Base-by-base conservation (phyloP, 441 rosid species). In the Hypseocharis bilobata region DNA sequence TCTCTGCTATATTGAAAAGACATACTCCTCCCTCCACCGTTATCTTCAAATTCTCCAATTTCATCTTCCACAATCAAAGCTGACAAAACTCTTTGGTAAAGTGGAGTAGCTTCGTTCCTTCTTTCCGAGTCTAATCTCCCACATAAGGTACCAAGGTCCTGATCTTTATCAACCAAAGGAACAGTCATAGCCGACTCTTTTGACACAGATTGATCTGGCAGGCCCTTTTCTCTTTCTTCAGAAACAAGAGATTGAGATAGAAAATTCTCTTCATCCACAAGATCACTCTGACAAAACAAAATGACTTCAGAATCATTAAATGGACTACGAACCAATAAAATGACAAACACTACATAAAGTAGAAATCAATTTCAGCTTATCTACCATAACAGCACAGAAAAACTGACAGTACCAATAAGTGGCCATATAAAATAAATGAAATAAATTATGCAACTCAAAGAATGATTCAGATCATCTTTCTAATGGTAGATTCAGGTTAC, bases 51-150 rank as follows among this genome's bases (percentile, higher is more conserved):
- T 73, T 80, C 86, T 27, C 79, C 97, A 67, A 76, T 73, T 67
- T 91, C 99, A 71, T 94, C 99, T 82, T 94, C 97, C 74, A 87
- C 93, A 63, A 94, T 91, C 73, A 94, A 78, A 65, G 99, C 93
- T 67, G 97, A 88, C 67, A 94, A 89, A 62, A 91, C 85, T 78
- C 99, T 84, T 77, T 86, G 90, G 83, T 81, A 91, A 65, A 89
- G 70, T 49, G 97, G 88, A 73, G 83, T 79, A 66, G 69, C 81
- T 77, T 84, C 86, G 59, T 77, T 86, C 71, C 78, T 72, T 63
- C 80, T 79, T 68, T 78, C 86, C 64, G 74, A 71, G 61, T 82
- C 85, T 68, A 76, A 62, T 78, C 74, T 79, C 72, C 83, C 86
- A 71, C 64, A 66, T 61, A 82, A 58, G 68, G 77, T 52, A n/a